Evolutionary conservation across 2,329 filamentous ascomycete species (phyloP).

Genomic region (Paracoccidioides lutzii): DNA sequence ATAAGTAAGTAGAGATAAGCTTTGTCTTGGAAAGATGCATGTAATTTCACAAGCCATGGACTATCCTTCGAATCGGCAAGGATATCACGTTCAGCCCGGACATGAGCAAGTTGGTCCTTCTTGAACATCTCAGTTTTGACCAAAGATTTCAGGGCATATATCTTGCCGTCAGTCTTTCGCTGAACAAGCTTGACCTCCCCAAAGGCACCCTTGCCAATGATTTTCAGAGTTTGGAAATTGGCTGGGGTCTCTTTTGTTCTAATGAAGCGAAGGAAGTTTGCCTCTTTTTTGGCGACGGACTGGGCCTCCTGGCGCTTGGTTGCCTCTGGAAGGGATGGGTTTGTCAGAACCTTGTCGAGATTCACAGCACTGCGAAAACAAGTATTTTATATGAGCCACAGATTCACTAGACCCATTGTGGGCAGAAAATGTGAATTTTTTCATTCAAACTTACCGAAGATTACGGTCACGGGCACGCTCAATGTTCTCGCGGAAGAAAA

Average conservation of each 20-base stretch:
- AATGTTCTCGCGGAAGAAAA: constrained; percentile 97
- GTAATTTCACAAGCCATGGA: constrained; percentile 97
- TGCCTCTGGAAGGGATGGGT: constrained; percentile 59
- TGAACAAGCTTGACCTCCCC: constrained; percentile 97
- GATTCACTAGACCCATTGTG: background rate
- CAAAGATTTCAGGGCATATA: constrained; percentile 95
- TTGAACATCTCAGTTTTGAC: constrained; percentile 99
- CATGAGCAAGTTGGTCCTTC: constrained; percentile 94
- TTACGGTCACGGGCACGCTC: constrained; percentile 92
- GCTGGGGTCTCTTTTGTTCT: constrained; percentile 89
- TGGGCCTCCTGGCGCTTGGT: constrained; percentile 77
- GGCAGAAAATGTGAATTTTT: background rate
- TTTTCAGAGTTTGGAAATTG: constrained; percentile 93
- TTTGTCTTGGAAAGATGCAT: constrained; percentile 91
- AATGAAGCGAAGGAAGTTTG: constrained; percentile 96
- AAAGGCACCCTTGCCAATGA: constrained; percentile 97
- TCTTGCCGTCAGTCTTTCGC: constrained; percentile 89
- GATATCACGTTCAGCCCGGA: constrained; percentile 94
- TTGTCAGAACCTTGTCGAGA: constrained; percentile 71
- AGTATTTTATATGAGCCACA: constrained; percentile 4
- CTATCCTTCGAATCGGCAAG: constrained; percentile 92
- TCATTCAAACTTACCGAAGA: constrained; percentile 52
- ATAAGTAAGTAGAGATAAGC: constrained; percentile 98
- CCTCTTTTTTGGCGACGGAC: constrained; percentile 75
- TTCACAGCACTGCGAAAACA: constrained; percentile 66